Evolutionary conservation across 2,329 filamentous ascomycete genomes (phyloP), one percentile per base, ranked within the genome.

Genomic region (Phaeosphaeriaceae sp.): DNA sequence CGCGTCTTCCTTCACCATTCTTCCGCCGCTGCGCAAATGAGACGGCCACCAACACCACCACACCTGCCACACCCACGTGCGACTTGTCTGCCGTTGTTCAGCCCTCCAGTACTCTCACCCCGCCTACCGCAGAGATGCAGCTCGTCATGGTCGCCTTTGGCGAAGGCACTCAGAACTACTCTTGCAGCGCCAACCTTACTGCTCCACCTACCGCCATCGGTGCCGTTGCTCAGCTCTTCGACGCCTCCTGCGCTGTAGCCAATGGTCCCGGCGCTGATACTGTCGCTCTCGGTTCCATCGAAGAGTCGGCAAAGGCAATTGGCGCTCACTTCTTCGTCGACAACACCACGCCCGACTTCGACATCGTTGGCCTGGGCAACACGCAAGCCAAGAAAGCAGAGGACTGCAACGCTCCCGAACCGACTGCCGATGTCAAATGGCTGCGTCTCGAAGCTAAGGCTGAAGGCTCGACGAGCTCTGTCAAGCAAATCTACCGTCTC

Each of bases 251-350:
- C 50, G 57, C 54, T 9, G 22, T 65, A 51, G 71, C 45, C 53
- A 48, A 48, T 40, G 57, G 61, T 57, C 60, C 65, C 1, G 24
- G 68, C 66, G 53, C 62, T 60, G 20, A 54, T 21, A 72, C 70
- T 31, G 65, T 52, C 22, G 54, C 69, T 21, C 65, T 79, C 2
- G 72, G 68, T 59, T 40, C 56, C 10, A 62, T 70, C 3, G 56
- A 66, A n/a, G 53, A 66, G 22, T 56, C 64, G 1, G 48, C 76
- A 4, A 53, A 53, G 44, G 66, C 78, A 3, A 70, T 81, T 22
- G 92, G 93, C 22, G 83, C 90, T 69, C 93, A 97, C 81, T 97
- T 87, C 85, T 96, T 97, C 84, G 80, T 81, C 61, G 86, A 89
- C 70, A 71, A 77, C 40, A 89, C 86, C 1, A 92, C 90, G 0